Percentiles rank a stretch among this genome's conserved stretches.
phyloP scores from a whole-genome alignment of 257 asterid genomes.

The Gardenia jasminoides region DNA sequence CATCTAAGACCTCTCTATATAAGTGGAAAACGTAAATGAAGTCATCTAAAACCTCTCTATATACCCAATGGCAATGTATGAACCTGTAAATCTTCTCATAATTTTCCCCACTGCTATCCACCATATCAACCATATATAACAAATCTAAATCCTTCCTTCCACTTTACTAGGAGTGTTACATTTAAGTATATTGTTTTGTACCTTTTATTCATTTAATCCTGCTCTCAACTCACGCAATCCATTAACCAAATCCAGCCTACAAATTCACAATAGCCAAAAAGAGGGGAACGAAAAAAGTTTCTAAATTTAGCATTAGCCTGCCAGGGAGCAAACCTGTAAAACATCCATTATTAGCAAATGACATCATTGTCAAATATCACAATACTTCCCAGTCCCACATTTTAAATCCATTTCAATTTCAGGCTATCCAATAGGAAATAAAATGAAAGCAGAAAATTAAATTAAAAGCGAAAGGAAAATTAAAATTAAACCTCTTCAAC shows the following conservation, averaged over 20 bases:
- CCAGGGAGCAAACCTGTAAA: background rate
- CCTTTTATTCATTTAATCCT: background rate
- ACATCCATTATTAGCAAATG: background rate
- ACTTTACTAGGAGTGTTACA: background rate
- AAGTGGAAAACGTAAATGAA: background rate
- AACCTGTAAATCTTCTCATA: background rate
- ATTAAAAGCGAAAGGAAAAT: constrained; percentile 1
- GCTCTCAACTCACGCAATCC: background rate
- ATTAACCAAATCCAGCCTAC: background rate
- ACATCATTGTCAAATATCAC: background rate
- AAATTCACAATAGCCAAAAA: background rate
- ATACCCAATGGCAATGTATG: background rate
- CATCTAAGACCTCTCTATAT: background rate
- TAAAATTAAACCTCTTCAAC: constrained; percentile 79
- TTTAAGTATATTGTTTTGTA: background rate
- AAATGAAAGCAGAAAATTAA: constrained; percentile 7
- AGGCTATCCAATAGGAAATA: background rate
- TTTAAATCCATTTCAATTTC: background rate
- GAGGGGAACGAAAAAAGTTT: background rate
- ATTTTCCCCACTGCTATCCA: background rate
- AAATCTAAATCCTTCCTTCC: background rate
- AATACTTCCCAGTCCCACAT: background rate
- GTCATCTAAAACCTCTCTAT: background rate
- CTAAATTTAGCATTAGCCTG: constrained; percentile 6
- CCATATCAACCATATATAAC: background rate